A percentile compares a stretch with the other conserved stretches of the same genome.
Conservation (phyloP, 345 rosid genomes). For the Odontarrhena argentea region DNA sequence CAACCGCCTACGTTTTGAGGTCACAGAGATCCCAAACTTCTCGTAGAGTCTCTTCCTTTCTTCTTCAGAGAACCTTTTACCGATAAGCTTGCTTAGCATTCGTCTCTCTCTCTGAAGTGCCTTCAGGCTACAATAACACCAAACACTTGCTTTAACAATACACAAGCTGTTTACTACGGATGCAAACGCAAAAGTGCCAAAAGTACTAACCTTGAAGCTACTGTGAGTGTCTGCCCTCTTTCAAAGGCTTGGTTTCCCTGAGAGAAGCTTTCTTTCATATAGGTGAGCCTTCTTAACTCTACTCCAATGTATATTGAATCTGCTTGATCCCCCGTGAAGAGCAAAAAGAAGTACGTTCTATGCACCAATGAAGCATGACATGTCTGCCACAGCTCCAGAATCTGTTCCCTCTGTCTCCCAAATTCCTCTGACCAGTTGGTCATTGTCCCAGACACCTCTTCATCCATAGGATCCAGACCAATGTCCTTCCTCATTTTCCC, state of each 20-base stretch:
- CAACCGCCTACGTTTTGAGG: conserved; percentile 74
- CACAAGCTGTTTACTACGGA: not conserved
- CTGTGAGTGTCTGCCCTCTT: conserved; percentile 60
- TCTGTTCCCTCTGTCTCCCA: conserved; percentile 60
- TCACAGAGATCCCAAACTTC: conserved; percentile 71
- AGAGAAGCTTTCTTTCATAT: conserved; percentile 78
- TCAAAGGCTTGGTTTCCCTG: conserved; percentile 58
- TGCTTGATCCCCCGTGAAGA: conserved; percentile 84
- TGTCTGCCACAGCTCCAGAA: conserved; percentile 83
- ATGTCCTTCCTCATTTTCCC: conserved; percentile 55
- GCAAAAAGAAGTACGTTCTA: conserved; percentile 93
- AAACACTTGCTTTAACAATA: not conserved
- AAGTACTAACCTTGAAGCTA: conserved; percentile 67
- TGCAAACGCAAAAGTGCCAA: conserved; percentile 15
- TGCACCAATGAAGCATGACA: conserved; percentile 85
- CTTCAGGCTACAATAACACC: conserved; percentile 54
- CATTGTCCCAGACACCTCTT: conserved; percentile 45
- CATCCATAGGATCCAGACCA: conserved; percentile 62
- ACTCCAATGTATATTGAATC: conserved; percentile 95
- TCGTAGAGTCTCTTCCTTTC: conserved; percentile 70
- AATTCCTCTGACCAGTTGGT: conserved; percentile 67
- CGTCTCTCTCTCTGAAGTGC: conserved; percentile 70
- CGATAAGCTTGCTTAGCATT: conserved; percentile 84
- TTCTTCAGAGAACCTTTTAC: conserved; percentile 62
- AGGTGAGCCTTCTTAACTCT: conserved; percentile 83